Evolutionary conservation across 768 basidiomycete species (phyloP).

Genomic region (Pulveroboletus sp.): DNA sequence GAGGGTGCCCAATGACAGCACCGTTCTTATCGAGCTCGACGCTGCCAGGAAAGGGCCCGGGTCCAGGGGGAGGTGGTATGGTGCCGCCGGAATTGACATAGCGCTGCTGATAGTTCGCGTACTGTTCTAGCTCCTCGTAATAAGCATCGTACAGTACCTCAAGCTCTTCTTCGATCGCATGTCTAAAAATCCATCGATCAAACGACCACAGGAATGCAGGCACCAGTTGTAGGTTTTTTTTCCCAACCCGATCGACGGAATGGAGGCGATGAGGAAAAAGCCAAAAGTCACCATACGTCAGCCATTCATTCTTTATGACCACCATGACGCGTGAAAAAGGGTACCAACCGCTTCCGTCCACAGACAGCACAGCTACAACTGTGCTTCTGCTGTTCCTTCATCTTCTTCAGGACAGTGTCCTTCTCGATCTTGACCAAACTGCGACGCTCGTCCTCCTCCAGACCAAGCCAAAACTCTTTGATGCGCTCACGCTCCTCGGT

Average conservation of each 20-base stretch:
- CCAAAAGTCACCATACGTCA: constrained; percentile 22
- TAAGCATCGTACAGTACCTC: constrained; percentile 99
- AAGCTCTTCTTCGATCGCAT: constrained; percentile 99
- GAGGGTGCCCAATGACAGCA: constrained; percentile 45
- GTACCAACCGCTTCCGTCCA: constrained; percentile 87
- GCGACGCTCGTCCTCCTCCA: constrained; percentile 87
- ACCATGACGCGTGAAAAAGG: constrained; percentile 26
- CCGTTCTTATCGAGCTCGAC: constrained; percentile 96
- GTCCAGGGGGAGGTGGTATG: constrained; percentile 88
- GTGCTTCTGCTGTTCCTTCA: constrained; percentile 99
- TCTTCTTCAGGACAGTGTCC: constrained; percentile 94
- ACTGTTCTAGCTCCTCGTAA: constrained; percentile 99
- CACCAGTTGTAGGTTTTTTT: constrained; percentile 11
- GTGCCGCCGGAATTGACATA: constrained; percentile 88
- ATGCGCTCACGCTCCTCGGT: constrained; percentile 94
- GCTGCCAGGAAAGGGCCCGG: constrained; percentile 96
- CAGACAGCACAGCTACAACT: constrained; percentile 94
- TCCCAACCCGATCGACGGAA: constrained; percentile 17
- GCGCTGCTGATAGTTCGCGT: constrained; percentile 97
- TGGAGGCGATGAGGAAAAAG: constrained; percentile 14
- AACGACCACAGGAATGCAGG: constrained; percentile 11
- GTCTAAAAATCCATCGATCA: constrained; percentile 42
- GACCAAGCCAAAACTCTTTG: constrained; percentile 94
- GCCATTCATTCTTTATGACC: constrained; percentile 12
- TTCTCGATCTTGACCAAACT: constrained; percentile 97